These are phyloP conservation scores for Rhodotorula toruloides DNA, from an alignment of 768 basidiomycete genomes.

Conservation along the genomic window DNA sequence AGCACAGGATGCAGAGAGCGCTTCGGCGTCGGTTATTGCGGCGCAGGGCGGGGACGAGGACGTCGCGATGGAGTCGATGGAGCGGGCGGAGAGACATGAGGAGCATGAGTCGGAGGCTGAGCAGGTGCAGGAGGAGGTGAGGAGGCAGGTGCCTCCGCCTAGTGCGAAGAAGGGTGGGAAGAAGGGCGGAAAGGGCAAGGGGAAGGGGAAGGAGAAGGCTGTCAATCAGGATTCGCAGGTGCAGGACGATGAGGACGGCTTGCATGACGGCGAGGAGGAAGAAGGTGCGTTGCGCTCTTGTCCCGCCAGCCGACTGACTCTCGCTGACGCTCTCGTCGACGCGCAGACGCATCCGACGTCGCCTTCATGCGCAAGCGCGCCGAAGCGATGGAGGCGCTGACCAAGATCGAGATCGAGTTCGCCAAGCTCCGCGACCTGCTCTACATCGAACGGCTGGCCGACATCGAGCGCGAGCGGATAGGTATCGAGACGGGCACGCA, in stretches of 20 bases:
- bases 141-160: too few species aligned
- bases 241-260: slow-evolving; percentile 14
- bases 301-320: slow-evolving; percentile 12
- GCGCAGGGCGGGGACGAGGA: neutral
- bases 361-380: slow-evolving; percentile 55
- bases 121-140: neutral
- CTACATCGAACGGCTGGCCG: slow-evolving; percentile 92
- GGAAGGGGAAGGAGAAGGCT: slow-evolving; percentile 23
- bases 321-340: neutral
- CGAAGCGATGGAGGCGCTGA: slow-evolving; percentile 80
- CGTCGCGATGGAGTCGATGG: neutral
- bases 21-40: neutral
- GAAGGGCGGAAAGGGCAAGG: slow-evolving; percentile 9
- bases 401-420: slow-evolving; percentile 87
- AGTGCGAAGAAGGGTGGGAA: slow-evolving; percentile 10
- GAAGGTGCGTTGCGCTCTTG: slow-evolving; percentile 26
- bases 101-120: neutral
- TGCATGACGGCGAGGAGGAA: slow-evolving; percentile 31
- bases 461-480: slow-evolving; percentile 77
- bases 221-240: neutral
- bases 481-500: slow-evolving; percentile 72
- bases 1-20: too few species aligned
- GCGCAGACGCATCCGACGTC: slow-evolving; percentile 52
- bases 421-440: slow-evolving; percentile 77
- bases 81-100: neutral